Evolutionary conservation across 139 green algal genomes (phyloP), one percentile per base, ranked within the genome.

Genomic region (Chlamydomonas asymmetrica): DNA sequence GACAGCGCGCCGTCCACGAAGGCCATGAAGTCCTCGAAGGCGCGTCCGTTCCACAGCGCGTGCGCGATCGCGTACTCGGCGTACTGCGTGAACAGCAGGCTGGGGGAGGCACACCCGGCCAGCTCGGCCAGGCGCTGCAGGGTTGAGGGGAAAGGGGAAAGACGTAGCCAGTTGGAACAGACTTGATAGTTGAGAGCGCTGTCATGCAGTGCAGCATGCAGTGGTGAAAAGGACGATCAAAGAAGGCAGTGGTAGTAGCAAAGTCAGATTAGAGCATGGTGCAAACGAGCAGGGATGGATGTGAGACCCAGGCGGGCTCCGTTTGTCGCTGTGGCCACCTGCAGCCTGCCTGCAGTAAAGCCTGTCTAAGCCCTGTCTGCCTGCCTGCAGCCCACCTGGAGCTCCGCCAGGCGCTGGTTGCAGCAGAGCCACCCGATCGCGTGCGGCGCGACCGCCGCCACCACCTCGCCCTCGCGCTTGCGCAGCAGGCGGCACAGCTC

Each of bases 1-100:
- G n/a, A n/a, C n/a, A n/a, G n/a, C n/a, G n/a, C n/a, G n/a, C 66
- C 66, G 23, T 87, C 78, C 74, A 84, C 84, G 54, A 78, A 80
- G 9, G 72, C 66, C 20, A 81, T 67, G 31, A 89, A 84, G 6
- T n/a, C 25, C 9, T 62, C 74, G 34, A 89, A 72, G 5, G 2
- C 23, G 4, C 40, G 35, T 25, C 48, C 52, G 43, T 43, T 50
- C 79, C 79, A 81, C 39, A 85, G 74, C 5, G 74, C 73, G 56
- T 81, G 76, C 2, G 80, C 80, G 32, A 69, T 75, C 13, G 80
- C 80, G 45, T 81, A 69, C 43, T 81, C 59, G 4, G 80, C 68
- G 72, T 79, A 31, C 62, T 71, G 68, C 0, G 38, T 52, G 57
- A 79, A 81, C 61, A 75, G 63, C n/a, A 66, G 29, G 18, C 4